Evolutionary conservation across 805 yeast species (phyloP), one percentile per base, ranked within the genome.

Genomic region (Candida endomychidarum): DNA sequence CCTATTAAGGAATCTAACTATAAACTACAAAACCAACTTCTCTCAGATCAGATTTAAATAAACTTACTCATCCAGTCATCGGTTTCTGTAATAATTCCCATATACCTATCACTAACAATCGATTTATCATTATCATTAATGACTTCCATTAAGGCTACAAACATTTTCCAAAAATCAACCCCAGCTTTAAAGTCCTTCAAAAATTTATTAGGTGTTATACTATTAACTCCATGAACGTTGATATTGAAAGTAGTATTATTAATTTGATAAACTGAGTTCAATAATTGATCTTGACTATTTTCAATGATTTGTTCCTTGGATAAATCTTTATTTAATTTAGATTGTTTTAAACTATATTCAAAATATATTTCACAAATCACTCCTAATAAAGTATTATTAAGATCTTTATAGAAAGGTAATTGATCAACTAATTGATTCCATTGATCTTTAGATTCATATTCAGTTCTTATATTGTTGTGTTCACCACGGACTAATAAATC

Each of bases 381-480:
- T 6, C 86, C 91, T 51, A 81, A 57, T 10, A 84, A 64, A 1
- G 87, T 79, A 52, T 73, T 82, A 43, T 86, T 82, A 22, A 78
- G 58, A 29, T 67, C 65, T 19, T 56, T 57, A 42, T 68, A 74
- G 53, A 85, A 86, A 8, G 96, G 96, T 37, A 83, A 52, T 43
- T 75, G 70, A 9, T 62, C 51, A 2, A 78, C 75, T 31, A 88
- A 59, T 6, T 63, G 46, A 34, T 70, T 63, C 96, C 96, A 88
- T 2, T 75, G 73, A 12, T 54, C 46, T 47, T 72, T 76, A 4
- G 65, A 54, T 3, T 44, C 41, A 40, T 63, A 64, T 0, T 64
- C 57, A 8, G 71, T 52, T 53, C 86, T 80, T 39, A 81, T 71
- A 6, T 48, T 42, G 38, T 75, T 77, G 21, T 79, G 48, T 21